Conservation (phyloP, 371 early-diverging fungal genomes). For the Mucor piriformis region DNA sequence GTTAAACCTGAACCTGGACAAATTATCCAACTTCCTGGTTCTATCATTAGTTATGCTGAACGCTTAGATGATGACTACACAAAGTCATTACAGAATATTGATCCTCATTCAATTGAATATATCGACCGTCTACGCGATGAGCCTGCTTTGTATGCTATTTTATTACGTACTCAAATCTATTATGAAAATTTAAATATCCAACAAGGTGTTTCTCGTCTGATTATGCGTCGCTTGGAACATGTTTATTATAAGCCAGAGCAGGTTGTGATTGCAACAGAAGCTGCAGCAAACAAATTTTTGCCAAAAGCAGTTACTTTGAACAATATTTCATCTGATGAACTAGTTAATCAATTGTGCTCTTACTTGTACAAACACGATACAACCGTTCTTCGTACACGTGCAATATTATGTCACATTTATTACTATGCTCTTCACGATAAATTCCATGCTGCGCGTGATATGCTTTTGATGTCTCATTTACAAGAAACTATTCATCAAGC, state of each 20-base stretch:
- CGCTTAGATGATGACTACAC: constrained; percentile 96
- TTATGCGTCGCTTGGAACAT: constrained; percentile 91
- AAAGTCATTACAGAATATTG: constrained; percentile 90
- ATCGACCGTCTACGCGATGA: constrained; percentile 92
- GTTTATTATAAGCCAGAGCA: constrained; percentile 87
- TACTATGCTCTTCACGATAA: constrained; percentile 93
- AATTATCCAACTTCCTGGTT: constrained; percentile 74
- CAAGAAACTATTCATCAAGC: constrained; percentile 90
- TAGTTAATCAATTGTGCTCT: constrained; percentile 81
- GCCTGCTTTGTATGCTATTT: constrained; percentile 77
- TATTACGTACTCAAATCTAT: constrained; percentile 86
- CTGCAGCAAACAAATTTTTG: too few relatives aligned
- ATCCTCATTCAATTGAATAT: constrained; percentile 95
- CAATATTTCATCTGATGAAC: constrained; percentile 51
- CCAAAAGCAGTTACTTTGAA: not conserved
- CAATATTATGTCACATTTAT: constrained; percentile 96
- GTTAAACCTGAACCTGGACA: constrained; percentile 52
- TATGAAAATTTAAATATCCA: constrained; percentile 62
- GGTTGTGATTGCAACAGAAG: constrained; percentile 51
- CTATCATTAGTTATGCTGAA: constrained; percentile 85
- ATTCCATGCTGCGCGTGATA: constrained; percentile 92
- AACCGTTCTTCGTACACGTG: constrained; percentile 88
- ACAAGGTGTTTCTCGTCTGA: constrained; percentile 65
- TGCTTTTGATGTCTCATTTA: constrained; percentile 96
- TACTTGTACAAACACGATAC: constrained; percentile 83